Percentiles rank a stretch among this genome's conserved stretches.
phyloP scores from a whole-genome alignment of 768 basidiomycete species.

The Phaeolepiota aurea region DNA sequence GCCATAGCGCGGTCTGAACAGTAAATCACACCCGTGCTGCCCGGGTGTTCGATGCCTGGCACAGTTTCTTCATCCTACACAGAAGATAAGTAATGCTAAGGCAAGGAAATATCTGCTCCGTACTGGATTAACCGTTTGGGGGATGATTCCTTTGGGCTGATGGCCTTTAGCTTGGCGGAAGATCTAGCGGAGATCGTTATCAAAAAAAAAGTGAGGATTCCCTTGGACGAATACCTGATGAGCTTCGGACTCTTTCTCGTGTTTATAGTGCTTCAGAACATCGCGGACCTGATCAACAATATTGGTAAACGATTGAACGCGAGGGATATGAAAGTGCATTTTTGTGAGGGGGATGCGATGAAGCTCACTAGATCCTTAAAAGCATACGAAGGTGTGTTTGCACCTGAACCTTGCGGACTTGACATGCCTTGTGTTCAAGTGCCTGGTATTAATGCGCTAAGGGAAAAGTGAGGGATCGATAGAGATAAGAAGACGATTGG shows the following conservation, averaged over 20 bases:
- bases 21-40: conserved; percentile 62
- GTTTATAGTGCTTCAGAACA: conserved; percentile 56
- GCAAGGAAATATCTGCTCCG: conserved; percentile 11
- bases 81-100: conserved; percentile 2
- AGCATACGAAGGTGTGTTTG: background rate
- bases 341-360: conserved; percentile 6
- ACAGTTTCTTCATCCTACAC: conserved; percentile 82
- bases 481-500: too few species aligned
- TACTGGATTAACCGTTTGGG: conserved; percentile 67
- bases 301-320: conserved; percentile 33
- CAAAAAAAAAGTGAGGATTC: too few species aligned
- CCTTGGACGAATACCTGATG: conserved; percentile 70
- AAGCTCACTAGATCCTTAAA: conserved; percentile 20
- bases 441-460: too few species aligned
- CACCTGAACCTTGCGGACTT: background rate
- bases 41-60: conserved; percentile 78
- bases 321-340: conserved; percentile 31
- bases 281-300: conserved; percentile 57
- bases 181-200: conserved; percentile 41
- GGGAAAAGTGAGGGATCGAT: too few species aligned
- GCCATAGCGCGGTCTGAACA: conserved; percentile 94
- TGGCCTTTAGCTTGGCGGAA: conserved; percentile 70
- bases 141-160: conserved; percentile 52
- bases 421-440: background rate
- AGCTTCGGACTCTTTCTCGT: conserved; percentile 83